These are phyloP conservation scores for Beauveria rudraprayagi DNA, from an alignment of 2,329 filamentous ascomycete genomes.

Conservation along the genomic window DNA sequence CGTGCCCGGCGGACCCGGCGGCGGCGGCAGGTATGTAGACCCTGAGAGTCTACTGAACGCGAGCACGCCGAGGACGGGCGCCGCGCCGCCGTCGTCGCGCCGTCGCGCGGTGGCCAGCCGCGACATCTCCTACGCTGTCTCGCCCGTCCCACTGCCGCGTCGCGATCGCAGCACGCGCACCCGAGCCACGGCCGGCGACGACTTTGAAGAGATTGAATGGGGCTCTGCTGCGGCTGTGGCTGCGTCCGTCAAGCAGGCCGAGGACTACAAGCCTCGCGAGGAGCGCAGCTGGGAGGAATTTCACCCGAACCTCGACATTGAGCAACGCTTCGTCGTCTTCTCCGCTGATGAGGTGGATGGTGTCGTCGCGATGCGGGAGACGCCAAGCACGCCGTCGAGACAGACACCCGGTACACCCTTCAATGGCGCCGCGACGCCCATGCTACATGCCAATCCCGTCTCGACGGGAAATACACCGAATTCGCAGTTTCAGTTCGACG, in stretches of 20 bases:
- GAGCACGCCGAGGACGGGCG: constrained; percentile 41
- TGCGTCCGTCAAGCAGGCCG: constrained; percentile 79
- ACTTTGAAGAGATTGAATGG: constrained; percentile 59
- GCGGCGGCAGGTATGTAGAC: constrained; percentile 77
- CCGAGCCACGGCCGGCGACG: constrained; percentile 42
- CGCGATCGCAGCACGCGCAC: constrained; percentile 50
- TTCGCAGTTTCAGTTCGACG: constrained; percentile 20
- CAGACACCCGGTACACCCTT: constrained; percentile 31
- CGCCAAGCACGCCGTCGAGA: constrained; percentile 27
- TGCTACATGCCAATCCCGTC: constrained; percentile 35
- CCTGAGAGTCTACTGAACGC: constrained; percentile 43
- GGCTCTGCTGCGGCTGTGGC: constrained; percentile 80
- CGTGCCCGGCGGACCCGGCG: constrained; percentile 77
- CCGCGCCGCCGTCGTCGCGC: constrained; percentile 27
- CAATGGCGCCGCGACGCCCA: constrained; percentile 38
- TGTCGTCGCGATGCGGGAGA: constrained; percentile 43
- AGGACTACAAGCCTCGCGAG: constrained; percentile 95
- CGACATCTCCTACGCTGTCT: constrained; percentile 30
- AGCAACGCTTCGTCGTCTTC: constrained; percentile 69
- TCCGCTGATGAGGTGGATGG: constrained; percentile 81
- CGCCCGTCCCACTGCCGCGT: constrained; percentile 40
- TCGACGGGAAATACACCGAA: constrained; percentile 36
- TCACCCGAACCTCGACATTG: constrained; percentile 89
- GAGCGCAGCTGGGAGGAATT: constrained; percentile 98
- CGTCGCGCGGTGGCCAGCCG: constrained; percentile 24